A percentile compares a stretch with the other conserved stretches of the same genome.
These are phyloP conservation scores for Corchorus olitorius DNA, from an alignment of 345 rosid species.

Conservation along the genomic window DNA sequence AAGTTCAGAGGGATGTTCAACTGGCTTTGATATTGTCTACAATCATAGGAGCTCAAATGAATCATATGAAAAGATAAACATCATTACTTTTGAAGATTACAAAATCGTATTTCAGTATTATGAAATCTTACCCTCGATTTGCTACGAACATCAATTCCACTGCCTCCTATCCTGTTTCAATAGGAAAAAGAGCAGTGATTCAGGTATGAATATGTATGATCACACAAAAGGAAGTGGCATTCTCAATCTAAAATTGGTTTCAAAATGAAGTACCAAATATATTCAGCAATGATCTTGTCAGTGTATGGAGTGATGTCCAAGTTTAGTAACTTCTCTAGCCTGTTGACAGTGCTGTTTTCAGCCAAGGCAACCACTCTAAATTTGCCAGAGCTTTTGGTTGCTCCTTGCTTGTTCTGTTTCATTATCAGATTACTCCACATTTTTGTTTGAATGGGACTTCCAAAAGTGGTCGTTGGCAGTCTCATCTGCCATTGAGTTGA, in stretches of 20 bases:
- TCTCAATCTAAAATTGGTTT: conserved; percentile 5
- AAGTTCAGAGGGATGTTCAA: conserved; percentile 90
- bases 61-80: conserved; percentile 17
- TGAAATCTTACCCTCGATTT: conserved; percentile 75
- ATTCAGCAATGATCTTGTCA: conserved; percentile 88
- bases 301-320: conserved; percentile 83
- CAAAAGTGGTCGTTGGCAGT: conserved; percentile 46
- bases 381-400: conserved; percentile 42
- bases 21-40: conserved; percentile 85
- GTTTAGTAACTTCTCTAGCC: conserved; percentile 75
- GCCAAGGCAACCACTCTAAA: conserved; percentile 69
- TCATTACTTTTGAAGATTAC: conserved; percentile 1
- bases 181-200: conserved; percentile 1
- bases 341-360: conserved; percentile 65
- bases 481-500: conserved; percentile 77
- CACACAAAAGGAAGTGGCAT: not conserved
- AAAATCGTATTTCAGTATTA: conserved; percentile 10
- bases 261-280: conserved; percentile 69
- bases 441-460: conserved; percentile 52
- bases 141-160: conserved; percentile 87
- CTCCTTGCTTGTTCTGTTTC: conserved; percentile 69
- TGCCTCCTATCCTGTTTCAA: conserved; percentile 86
- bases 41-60: conserved; percentile 7
- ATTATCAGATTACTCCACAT: conserved; percentile 65
- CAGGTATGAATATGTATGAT: not conserved